Evolutionary conservation across 768 basidiomycete species (phyloP), one percentile per base, ranked within the genome.

Genomic region (Cystobasidium onofrii): DNA sequence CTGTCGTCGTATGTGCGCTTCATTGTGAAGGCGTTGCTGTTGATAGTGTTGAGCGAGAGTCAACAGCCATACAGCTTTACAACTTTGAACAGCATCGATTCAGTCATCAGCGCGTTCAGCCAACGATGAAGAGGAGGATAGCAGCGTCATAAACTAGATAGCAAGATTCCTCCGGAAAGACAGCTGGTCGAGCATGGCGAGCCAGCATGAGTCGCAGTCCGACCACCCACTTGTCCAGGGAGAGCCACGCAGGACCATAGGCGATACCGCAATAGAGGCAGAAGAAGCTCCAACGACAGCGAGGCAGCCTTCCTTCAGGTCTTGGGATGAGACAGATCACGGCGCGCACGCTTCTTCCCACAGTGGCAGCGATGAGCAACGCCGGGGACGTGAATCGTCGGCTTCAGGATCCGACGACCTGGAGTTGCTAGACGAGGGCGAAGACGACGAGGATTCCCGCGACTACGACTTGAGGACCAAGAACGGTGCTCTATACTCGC

Each of bases 1-100:
- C 66, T 69, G 34, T 69, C 66, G 46, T 69, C 66, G 34, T 69
- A 69, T n/a, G 39, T 69, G 10, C 66, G n/a, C 66, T 69, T 69
- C 66, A 69, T 69, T 39, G 3, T 69, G 50, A 33, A 39, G 4
- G 20, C 15, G n/a, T 3, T 33, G 41, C 46, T 25, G 36, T 55
- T 54, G 66, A 34, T 17, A 25, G 12, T 20, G 18, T 34, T 27
- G 64, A 25, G 43, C 10, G 34, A 65, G 33, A 39, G 13, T 15
- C 15, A 23, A 61, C 9, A 9, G 60, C 7, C 31, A 13, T 39
- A 4, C 4, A 61, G 13, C 36, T 23, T 3, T 27, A 39, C 60
- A 18, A n/a, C 46, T 50, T 50, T 7, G n/a, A 50, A 29, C 7
- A 31, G 57, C 57, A 61, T 61, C 57, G 31, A 61, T 25, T 61